Evolutionary conservation across 306 rosid species (phyloP).

Genomic region (Senna tora): DNA sequence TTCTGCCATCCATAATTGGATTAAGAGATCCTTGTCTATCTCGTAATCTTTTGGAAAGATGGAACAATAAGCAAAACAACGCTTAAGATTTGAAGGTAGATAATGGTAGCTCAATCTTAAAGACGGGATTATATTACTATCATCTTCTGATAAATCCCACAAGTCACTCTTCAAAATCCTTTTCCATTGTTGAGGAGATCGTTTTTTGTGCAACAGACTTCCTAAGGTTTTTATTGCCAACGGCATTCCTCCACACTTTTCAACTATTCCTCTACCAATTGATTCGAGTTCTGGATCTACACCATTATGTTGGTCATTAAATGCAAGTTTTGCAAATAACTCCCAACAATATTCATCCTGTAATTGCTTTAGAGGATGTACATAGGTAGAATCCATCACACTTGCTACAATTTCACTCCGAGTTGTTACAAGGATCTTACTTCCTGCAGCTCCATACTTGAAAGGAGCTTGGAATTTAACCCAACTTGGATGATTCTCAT

Average conservation of each 20-base stretch:
- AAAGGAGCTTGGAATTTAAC: neutral
- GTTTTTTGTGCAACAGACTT: neutral
- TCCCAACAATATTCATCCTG: neutral
- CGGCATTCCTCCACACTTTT: neutral
- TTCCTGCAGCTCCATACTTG: neutral
- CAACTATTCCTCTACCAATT: neutral
- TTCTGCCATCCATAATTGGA: slow-evolving; percentile 23
- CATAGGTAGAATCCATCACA: neutral
- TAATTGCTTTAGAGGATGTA: neutral
- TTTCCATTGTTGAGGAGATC: neutral
- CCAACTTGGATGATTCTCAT: neutral
- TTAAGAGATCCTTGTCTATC: neutral
- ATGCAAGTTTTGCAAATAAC: neutral
- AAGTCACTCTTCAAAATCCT: neutral
- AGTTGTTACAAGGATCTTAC: neutral
- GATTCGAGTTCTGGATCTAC: neutral
- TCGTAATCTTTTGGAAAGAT: neutral
- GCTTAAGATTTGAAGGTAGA: slow-evolving; percentile 2
- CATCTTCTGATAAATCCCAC: slow-evolving; percentile 3
- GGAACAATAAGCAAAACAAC: slow-evolving; percentile 9
- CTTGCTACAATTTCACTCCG: neutral
- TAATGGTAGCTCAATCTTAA: neutral
- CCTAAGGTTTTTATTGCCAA: neutral
- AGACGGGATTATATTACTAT: neutral
- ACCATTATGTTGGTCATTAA: neutral